Conservation (phyloP, 371 early-diverging fungal species). For the Rhizopus sp. region DNA sequence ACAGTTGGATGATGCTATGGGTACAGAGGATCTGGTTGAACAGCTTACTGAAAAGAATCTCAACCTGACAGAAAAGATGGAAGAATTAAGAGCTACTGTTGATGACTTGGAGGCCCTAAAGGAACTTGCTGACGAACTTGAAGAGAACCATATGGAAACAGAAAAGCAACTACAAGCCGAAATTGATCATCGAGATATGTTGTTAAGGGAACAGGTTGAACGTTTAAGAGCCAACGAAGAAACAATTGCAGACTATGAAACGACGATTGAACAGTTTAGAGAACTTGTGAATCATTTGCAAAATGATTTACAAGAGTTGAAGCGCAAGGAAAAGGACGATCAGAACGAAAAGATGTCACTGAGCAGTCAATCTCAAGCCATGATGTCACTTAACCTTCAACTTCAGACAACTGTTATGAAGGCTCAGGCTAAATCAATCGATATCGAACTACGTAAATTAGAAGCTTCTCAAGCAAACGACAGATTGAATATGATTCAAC, state of each 20-base stretch:
- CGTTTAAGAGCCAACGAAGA: conserved; percentile 74
- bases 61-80: conserved; percentile 70
- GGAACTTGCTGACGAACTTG: conserved; percentile 90
- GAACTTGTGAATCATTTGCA: conserved; percentile 80
- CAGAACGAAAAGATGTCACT: conserved; percentile 53
- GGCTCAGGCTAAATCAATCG: conserved; percentile 86
- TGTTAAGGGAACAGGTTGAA: conserved; percentile 63
- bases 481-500: conserved; percentile 67
- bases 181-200: conserved; percentile 75
- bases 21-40: conserved; percentile 82
- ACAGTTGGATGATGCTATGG: conserved; percentile 80
- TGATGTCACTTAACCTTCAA: conserved; percentile 81
- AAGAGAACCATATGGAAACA: conserved; percentile 86
- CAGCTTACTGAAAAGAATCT: conserved; percentile 80
- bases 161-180: conserved; percentile 85
- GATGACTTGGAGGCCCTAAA: conserved; percentile 91
- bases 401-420: conserved; percentile 82
- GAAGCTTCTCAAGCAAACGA: conserved; percentile 84
- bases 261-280: conserved; percentile 84
- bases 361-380: conserved; percentile 79
- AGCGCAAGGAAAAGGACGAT: conserved; percentile 62
- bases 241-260: conserved; percentile 81
- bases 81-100: conserved; percentile 74
- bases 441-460: conserved; percentile 84
- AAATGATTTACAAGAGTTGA: conserved; percentile 69